Evolutionary conservation across 805 yeast species (phyloP).

Genomic region (Candida tibetensis): DNA sequence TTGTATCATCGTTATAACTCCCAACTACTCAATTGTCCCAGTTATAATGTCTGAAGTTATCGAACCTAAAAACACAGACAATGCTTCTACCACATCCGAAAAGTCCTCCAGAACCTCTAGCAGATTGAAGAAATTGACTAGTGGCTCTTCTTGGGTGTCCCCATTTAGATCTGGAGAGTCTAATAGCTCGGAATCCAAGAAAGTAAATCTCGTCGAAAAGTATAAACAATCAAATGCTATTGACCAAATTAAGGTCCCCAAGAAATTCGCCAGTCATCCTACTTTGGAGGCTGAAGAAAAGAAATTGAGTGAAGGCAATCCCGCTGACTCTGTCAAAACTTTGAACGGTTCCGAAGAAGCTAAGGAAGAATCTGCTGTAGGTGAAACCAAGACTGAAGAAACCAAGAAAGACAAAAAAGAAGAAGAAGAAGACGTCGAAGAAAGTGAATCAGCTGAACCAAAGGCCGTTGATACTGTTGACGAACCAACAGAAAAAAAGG

Average conservation of each 20-base stretch:
- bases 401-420: slow-evolving; percentile 1
- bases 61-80: slow-evolving; percentile 8
- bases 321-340: slow-evolving; percentile 7
- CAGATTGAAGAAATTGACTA: slow-evolving; percentile 28
- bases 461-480: slow-evolving; percentile 1
- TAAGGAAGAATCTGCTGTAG: slow-evolving; percentile 7
- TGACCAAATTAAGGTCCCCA: slow-evolving; percentile 35
- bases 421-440: slow-evolving; percentile 9
- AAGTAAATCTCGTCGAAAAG: slow-evolving; percentile 30
- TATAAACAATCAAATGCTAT: slow-evolving; percentile 34
- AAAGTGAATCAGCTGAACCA: slow-evolving; percentile 8
- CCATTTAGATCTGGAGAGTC: slow-evolving; percentile 34
- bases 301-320: slow-evolving; percentile 5
- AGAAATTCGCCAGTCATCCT: slow-evolving; percentile 40
- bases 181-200: slow-evolving; percentile 17
- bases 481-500: neutral
- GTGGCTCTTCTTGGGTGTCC: slow-evolving; percentile 37
- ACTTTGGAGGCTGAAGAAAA: slow-evolving; percentile 30
- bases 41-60: slow-evolving; percentile 17
- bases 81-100: slow-evolving; percentile 6
- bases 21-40: neutral
- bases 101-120: slow-evolving; percentile 7
- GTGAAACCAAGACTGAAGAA: slow-evolving; percentile 5
- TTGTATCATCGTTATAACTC: too few relatives aligned
- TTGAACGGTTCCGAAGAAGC: slow-evolving; percentile 1